Evolutionary conservation across 2,329 filamentous ascomycete species (phyloP), one percentile per base, ranked within the genome.

Genomic region (Aspergillus sp.): DNA sequence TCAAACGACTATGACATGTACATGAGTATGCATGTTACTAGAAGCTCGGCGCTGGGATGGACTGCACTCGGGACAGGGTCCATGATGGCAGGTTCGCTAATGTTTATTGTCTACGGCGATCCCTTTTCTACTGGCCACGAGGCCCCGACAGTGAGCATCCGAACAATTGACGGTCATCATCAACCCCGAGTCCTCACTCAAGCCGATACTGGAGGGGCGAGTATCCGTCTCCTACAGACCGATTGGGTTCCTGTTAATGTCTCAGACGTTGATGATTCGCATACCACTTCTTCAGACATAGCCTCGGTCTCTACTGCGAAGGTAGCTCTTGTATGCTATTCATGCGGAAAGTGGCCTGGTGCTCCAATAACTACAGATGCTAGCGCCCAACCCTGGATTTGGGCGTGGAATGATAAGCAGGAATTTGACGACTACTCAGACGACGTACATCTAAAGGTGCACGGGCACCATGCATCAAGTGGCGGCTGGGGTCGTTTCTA

Each of bases 91-190:
- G 57, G 53, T 18, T 56, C 54, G 26, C 34, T 59, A 15, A 56
- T 59, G 57, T 49, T 53, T 3, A 53, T 59, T 8, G 22, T 57
- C 30, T 59, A 56, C 24, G 53, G 57, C 5, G 57, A 59, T 22
- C 57, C 57, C 7, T 22, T 45, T 26, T 49, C 54, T 4, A 34
- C 57, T 9, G 24, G 47, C 22, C 26, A 36, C n/a, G 39, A 53
- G 17, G 30, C 44, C 4, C 57, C 53, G 9, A 49, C 38, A 18
- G 48, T 50, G 39, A 59, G 57, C 49, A 43, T 59, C 15, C 45
- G 57, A 11, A 59, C 57, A 2, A 39, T 49, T 24, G 53, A 43
- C 13, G 54, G 34, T 5, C 49, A 59, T 50, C 49, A 48, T n/a
- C 44, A 59, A 15, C 57, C 57, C 2, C 24, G 34, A 2, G 36